Evolutionary conservation across 2,329 filamentous ascomycete genomes (phyloP), one percentile per base, ranked within the genome.

Genomic region (Penicillium sp.): DNA sequence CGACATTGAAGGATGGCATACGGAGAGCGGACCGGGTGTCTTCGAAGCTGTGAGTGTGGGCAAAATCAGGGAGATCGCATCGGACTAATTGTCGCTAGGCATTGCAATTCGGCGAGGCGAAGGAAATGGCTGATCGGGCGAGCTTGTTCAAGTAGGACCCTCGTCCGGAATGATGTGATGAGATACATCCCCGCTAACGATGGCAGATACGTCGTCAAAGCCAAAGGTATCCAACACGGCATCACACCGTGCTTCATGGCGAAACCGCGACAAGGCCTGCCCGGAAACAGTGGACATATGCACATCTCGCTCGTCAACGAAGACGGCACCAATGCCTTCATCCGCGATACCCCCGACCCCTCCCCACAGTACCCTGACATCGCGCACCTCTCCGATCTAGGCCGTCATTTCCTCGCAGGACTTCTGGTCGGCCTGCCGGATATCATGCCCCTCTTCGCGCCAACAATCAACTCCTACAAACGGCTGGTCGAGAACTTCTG

Each of bases 171-270:
- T 30, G n/a, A 26, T 44, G n/a, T 12, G 17, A n/a, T n/a, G 17
- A 18, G 4, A 7, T 12, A 7, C 4, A 37, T n/a, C 34, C 13
- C 7, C 2, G 18, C 36, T 42, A 2, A 39, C 52, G 66, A 44
- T 24, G 17, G 41, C 54, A 85, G 82, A 70, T 90, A 96, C 63
- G 86, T 89, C 17, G 91, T 96, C 59, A 97, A 96, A 75, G 91
- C 90, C 8, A 84, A 96, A 32, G 90, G 90, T 37, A 88, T 85
- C 50, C 88, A 90, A 67, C 90, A 91, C 69, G 91, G 90, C 60
- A 96, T 99, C 68, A 96, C 91, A 0, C 94, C 94, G 0, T 96
- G 90, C 73, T 99, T 99, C 79, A 99, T 99, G 94, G 94, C 94
- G 13, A 99, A 99, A 74, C 94, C 94, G 2, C 86, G 89, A 60